phyloP scores from a whole-genome alignment of 2,329 filamentous ascomycete species.

The Botryotinia convoluta region DNA sequence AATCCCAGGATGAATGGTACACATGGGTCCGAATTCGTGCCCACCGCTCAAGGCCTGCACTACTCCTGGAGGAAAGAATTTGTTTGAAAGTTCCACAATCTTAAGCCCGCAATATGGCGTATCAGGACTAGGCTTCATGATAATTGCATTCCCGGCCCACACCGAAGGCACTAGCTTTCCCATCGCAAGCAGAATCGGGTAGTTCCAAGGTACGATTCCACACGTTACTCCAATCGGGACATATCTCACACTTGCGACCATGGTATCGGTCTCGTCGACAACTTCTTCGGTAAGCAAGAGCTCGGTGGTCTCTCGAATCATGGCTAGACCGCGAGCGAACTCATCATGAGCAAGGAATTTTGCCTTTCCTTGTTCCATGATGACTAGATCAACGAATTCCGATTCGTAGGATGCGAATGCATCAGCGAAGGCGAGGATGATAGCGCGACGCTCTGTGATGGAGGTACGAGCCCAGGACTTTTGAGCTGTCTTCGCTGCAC shows the following conservation, averaged over 20 bases:
- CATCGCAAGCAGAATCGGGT: slow-evolving; percentile 46
- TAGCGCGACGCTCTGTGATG: slow-evolving; percentile 43
- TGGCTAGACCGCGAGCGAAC: slow-evolving; percentile 20
- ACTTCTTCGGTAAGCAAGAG: slow-evolving; percentile 20
- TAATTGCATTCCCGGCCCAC: slow-evolving; percentile 51
- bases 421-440: slow-evolving; percentile 36
- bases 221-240: slow-evolving; percentile 49
- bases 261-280: slow-evolving; percentile 13
- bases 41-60: slow-evolving; percentile 43
- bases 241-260: slow-evolving; percentile 44
- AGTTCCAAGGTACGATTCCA: slow-evolving; percentile 62
- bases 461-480: slow-evolving; percentile 46
- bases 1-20: slow-evolving; percentile 54
- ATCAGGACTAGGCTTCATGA: slow-evolving; percentile 57
- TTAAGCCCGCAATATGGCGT: slow-evolving; percentile 53
- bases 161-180: slow-evolving; percentile 51
- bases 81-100: slow-evolving; percentile 48
- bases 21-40: slow-evolving; percentile 51
- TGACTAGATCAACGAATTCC: slow-evolving; percentile 39
- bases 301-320: slow-evolving; percentile 12
- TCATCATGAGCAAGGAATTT: slow-evolving; percentile 29
- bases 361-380: slow-evolving; percentile 52
- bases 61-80: slow-evolving; percentile 52
- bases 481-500: slow-evolving; percentile 46
- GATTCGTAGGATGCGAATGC: slow-evolving; percentile 40